These are phyloP conservation scores for Pascua sp. DNA, from an alignment of 1,284 basidiomycete species.

Conservation along the genomic window DNA sequence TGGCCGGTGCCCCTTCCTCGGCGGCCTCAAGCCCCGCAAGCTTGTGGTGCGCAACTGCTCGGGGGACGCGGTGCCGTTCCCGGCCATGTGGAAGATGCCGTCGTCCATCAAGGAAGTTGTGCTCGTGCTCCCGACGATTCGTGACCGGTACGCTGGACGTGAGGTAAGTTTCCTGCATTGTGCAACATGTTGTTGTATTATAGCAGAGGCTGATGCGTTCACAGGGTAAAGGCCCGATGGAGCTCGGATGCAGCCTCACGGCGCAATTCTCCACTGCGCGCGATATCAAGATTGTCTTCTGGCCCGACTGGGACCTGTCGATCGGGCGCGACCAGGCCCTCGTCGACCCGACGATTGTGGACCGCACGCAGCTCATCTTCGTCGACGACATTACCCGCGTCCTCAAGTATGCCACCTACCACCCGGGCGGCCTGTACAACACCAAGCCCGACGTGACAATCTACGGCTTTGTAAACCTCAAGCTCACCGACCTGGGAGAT, in stretches of 20 bases:
- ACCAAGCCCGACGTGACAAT: background rate
- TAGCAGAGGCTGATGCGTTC: background rate
- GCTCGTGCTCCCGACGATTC: background rate
- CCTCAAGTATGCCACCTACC: background rate
- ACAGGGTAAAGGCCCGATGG: background rate
- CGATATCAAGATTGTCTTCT: constrained; percentile 2
- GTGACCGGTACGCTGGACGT: background rate
- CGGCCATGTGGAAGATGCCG: background rate
- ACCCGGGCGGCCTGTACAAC: background rate
- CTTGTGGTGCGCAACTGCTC: constrained; percentile 2
- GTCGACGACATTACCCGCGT: background rate
- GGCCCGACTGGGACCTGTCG: constrained; percentile 5
- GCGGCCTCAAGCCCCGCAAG: constrained; percentile 3
- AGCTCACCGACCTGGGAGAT: background rate
- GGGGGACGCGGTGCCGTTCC: background rate
- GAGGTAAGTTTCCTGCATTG: too few relatives aligned
- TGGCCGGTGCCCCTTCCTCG: background rate
- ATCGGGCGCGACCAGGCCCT: background rate
- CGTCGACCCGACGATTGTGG: background rate
- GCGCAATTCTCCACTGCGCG: background rate
- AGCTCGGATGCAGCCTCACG: background rate
- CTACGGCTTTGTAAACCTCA: background rate
- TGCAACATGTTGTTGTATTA: too few relatives aligned
- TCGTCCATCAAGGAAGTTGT: background rate
- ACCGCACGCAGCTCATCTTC: background rate